Evolutionary conservation across 176 grass and related monocot genomes (phyloP), one percentile per base, ranked within the genome.

Genomic region (Carex littledalei): DNA sequence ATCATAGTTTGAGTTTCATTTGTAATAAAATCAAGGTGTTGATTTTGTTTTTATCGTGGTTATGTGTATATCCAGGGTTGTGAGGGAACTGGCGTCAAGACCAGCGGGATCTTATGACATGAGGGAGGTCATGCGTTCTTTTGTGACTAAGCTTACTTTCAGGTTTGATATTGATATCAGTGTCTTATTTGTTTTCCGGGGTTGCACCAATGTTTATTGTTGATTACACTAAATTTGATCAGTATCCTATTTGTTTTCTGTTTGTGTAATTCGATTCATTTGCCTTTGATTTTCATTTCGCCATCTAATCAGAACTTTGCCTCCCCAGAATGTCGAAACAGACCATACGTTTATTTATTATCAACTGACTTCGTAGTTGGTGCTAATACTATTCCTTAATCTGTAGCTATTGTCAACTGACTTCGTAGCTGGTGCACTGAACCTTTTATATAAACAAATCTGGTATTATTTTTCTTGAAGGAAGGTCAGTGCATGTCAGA

Each of bases 121-220:
- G 93, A 88, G 95, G 16, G 62, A 63, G 75, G 86, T 87, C 55
- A 94, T 98, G 95, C 85, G 88, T 5, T 93, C 95, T 31, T 98
- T 98, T 85, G 88, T 98, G 3, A 31, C 89, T 18, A 92, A 92
- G 89, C 91, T 98, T 67, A 94, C 84, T 87, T 98, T 98, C 91
- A 86, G 60, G 80, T 83, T 75, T 32, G 63, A 31, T 66, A 26
- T 32, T 66, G 24, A 32, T 12, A 66, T 11, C 10, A 15, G 26
- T 14, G 32, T 66, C 22, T 66, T 29, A 26, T 34, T 32, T 66
- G 63, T 66, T 66, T 64, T 66, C 12, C 24, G 13, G 29, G 22
- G 63, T 66, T 8, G 7, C 8, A 11, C 8, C 8, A 24, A 24
- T 63, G 60, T 63, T 63, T 22, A 10, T 63, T 63, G 7, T 63